A percentile compares a stretch with the other conserved stretches of the same genome.
These are phyloP conservation scores for Funneliformis mosseae DNA, from an alignment of 192 early-diverging fungal species.

Conservation along the genomic window DNA sequence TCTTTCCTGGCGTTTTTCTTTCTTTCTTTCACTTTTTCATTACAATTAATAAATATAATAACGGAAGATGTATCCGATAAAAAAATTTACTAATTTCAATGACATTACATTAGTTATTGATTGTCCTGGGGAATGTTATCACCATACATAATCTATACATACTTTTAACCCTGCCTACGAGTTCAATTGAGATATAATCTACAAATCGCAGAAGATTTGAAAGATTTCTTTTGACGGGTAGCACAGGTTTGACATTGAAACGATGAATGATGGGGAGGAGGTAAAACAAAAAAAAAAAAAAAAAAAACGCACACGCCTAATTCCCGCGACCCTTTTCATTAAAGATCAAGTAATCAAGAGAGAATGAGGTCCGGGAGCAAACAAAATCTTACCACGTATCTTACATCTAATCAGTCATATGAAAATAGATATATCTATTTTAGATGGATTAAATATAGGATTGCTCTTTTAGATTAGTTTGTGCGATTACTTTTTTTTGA, in stretches of 20 bases:
- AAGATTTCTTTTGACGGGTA: too few relatives aligned
- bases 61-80: neutral
- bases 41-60: too few relatives aligned
- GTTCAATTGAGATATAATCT: neutral
- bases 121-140: neutral
- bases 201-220: too few relatives aligned
- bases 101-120: neutral
- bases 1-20: neutral
- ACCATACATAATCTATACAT: neutral
- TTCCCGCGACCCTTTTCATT: neutral
- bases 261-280: too few relatives aligned
- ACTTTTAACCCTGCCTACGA: neutral
- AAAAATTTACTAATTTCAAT: neutral
- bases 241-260: too few relatives aligned
- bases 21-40: neutral
- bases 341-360: neutral
- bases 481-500: too few relatives aligned
- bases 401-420: neutral
- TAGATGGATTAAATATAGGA: neutral
- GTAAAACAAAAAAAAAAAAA: too few relatives aligned
- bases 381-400: conserved; percentile 1
- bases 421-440: neutral
- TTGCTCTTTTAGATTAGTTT: too few relatives aligned
- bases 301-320: too few relatives aligned
- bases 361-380: neutral